phyloP scores from a whole-genome alignment of 306 rosid species.

The Vicia faba region DNA sequence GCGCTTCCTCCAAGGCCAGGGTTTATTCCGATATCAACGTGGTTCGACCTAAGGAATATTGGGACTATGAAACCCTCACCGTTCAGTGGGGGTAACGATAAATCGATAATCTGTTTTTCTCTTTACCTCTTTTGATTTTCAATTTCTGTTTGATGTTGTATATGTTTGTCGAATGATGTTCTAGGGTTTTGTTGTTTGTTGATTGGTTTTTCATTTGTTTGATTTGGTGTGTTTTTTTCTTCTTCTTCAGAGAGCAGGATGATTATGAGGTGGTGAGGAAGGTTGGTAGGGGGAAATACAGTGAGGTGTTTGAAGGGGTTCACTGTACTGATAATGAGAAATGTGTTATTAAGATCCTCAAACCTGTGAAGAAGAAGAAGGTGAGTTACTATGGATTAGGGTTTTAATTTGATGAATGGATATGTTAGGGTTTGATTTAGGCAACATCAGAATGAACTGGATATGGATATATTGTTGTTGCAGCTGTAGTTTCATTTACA shows the following conservation, averaged over 20 bases:
- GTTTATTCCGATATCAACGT: slow-evolving; percentile 83
- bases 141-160: too few relatives aligned
- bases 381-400: slow-evolving; percentile 42
- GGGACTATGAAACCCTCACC: slow-evolving; percentile 93
- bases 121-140: background rate
- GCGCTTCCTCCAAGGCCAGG: slow-evolving; percentile 91
- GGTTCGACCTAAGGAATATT: slow-evolving; percentile 88
- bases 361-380: slow-evolving; percentile 95
- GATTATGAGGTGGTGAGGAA: slow-evolving; percentile 95
- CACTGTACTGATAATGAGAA: slow-evolving; percentile 84
- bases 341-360: slow-evolving; percentile 84
- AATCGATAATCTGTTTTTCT: background rate
- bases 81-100: slow-evolving; percentile 87
- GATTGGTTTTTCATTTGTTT: background rate
- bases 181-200: slow-evolving; percentile 21
- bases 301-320: slow-evolving; percentile 94
- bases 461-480: too few relatives aligned
- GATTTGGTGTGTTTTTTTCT: background rate
- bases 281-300: slow-evolving; percentile 95
- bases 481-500: too few relatives aligned
- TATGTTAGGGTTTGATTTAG: slow-evolving; percentile 1
- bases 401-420: slow-evolving; percentile 1
- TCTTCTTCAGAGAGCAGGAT: slow-evolving; percentile 71
- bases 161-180: background rate
- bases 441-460: slow-evolving; percentile 11